Base-by-base conservation (phyloP, 192 early-diverging fungal genomes). In the Mortierella claussenii region DNA sequence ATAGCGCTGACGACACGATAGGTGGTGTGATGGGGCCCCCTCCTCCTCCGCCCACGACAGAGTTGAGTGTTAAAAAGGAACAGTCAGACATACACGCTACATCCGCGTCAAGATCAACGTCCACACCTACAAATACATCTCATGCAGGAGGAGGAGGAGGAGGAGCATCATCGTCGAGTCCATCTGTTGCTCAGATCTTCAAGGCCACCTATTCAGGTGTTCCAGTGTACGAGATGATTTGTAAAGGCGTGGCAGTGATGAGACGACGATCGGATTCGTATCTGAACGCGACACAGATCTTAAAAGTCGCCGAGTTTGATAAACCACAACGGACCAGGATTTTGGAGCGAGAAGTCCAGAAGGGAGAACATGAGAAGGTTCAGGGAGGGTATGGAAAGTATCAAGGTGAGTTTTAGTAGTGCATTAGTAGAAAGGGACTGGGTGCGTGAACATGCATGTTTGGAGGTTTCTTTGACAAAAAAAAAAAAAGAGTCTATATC, bases 351-450 rank as follows among this genome's bases (percentile, higher is more conserved):
- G 96, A 97, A 69, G 88, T 97, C 9, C 90, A 93, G 67, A 92
- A 84, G 2, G 94, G 94, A 26, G 81, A 86, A 49, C 95, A 95
- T 78, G 97, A 98, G 54, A 97, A 98, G 76, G 93, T 99, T 9
- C 97, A 98, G 75, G 98, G 98, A 17, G 98, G 98, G 11, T 98
- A 98, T 78, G 97, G 97, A 66, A 97, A 96, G 84, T 99, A 98
- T 79, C 97, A 97, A 85, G 97, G 97, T 69, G 93, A 89, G 82
- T 49, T 49, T 5, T 26, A 17, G n/a, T n/a, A n/a, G n/a, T n/a
- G n/a, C n/a, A n/a, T n/a, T n/a, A n/a, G n/a, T n/a, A n/a, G n/a
- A n/a, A n/a, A n/a, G n/a, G n/a, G n/a, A n/a, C n/a, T n/a, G n/a
- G n/a, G n/a, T n/a, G n/a, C n/a, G n/a, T n/a, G n/a, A n/a, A n/a